Evolutionary conservation across 179 eudicot genomes (phyloP).

Genomic region (Amaranthus tricolor): DNA sequence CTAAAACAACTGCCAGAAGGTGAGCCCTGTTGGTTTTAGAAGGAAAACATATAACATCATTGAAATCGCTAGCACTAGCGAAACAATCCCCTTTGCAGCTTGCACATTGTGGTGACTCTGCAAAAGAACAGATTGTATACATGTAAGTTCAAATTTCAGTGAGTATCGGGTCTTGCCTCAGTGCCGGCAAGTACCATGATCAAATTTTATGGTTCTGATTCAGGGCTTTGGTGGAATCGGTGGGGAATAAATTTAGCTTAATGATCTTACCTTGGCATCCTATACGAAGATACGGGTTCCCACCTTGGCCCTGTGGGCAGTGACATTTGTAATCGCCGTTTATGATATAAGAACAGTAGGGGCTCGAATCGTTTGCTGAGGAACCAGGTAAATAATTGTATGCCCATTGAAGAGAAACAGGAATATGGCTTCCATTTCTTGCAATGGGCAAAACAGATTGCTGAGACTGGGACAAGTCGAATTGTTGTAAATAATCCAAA

Average conservation of each 20-base stretch:
- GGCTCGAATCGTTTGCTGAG: background rate
- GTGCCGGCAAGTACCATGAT: too few species aligned
- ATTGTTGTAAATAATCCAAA: background rate
- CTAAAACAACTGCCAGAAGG: slow-evolving; percentile 21
- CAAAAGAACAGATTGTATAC: background rate
- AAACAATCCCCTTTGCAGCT: slow-evolving; percentile 18
- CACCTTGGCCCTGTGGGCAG: slow-evolving; percentile 14
- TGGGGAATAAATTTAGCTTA: background rate
- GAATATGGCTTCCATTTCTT: slow-evolving; percentile 12
- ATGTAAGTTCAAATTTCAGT: too few species aligned
- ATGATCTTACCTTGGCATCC: slow-evolving; percentile 33
- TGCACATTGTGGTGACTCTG: slow-evolving; percentile 6
- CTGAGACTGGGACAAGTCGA: slow-evolving; percentile 6
- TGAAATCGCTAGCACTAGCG: slow-evolving; percentile 1
- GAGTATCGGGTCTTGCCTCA: too few species aligned
- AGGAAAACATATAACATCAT: background rate
- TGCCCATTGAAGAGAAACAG: slow-evolving; percentile 8
- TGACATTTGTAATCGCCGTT: slow-evolving; percentile 5
- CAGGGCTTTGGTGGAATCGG: background rate
- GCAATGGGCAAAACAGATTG: slow-evolving; percentile 10
- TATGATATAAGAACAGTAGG: background rate
- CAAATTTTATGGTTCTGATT: background rate
- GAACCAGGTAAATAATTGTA: slow-evolving; percentile 15
- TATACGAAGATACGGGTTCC: slow-evolving; percentile 32
- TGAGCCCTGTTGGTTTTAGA: slow-evolving; percentile 13